Base-by-base conservation (phyloP, 2,329 filamentous ascomycete genomes). In the Rasamsonia emersonii region DNA sequence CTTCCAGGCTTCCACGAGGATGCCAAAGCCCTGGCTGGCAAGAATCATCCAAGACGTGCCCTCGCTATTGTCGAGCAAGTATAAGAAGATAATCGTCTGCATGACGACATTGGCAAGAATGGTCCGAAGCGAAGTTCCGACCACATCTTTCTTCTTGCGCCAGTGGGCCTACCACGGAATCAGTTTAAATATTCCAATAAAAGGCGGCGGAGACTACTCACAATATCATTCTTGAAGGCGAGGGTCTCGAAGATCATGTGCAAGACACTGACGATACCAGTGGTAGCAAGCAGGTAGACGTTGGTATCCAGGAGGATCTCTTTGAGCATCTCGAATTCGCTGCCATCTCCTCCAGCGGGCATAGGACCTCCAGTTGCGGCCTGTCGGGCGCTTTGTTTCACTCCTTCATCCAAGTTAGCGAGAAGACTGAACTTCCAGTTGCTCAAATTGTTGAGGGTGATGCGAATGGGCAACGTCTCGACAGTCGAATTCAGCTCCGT, bases 21-120 rank as follows among this genome's bases (percentile, higher is more conserved):
- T 83, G 30, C 88, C 86, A 40, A 93, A 77, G 13, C 82, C 91
- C 64, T 98, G 91, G 8, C 85, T 82, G 30, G 88, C 86, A 13
- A 98, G 69, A 47, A 98, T 96, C 86, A 98, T 96, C 89, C 89
- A 98, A 43, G 83, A 93, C 1, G 91, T 98, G 58, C 91, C 93
- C 37, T 95, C 86, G 44, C 86, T 93, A 67, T 98, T 96, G 65
- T 98, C 91, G 49, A 98, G 67, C 18, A 98, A 74, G 62, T 98
- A 98, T 27, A 98, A 71, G 73, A 98, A 93, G 60, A 98, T 95
- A 52, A 96, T 73, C 5, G 73, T 61, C 61, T 98, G 91, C 91
- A 98, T 98, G 59, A 96, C 88, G 40, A 96, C 88, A 52, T 96
- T 98, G 56, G 85, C 86, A 36, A 98, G 69, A 51, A 98, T 98